Evolutionary conservation across 345 rosid genomes (phyloP), one percentile per base, ranked within the genome.

Genomic region (Garcia nutans): DNA sequence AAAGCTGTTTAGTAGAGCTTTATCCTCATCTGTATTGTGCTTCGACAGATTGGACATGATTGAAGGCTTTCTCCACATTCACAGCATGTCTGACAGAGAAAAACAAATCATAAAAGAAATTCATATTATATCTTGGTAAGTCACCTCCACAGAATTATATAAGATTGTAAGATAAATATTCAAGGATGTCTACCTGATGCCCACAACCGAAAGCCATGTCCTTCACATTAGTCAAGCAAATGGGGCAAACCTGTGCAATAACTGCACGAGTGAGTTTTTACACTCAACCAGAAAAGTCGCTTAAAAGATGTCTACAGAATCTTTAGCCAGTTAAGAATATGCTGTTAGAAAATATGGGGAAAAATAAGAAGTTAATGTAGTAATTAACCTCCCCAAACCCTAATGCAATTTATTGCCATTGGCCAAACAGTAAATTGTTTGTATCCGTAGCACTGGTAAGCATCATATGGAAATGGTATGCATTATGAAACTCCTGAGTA

Each of bases 201-300:
- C 99, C 99, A 22, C 99, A 95, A 58, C 98, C 98, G 65, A 95
- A 95, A 60, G 99, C 99, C 99, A 95, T 91, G 84, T 93, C 84
- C 76, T 89, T 95, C 6, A 78, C 68, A 76, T 91, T 86, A 74
- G 80, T 85, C 22, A 93, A 85, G 86, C 99, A 95, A 79, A 95
- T 89, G 58, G 96, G 89, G 75, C 99, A 95, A 69, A 91, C 79
- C 99, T 95, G 94, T 59, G 74, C 19, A 60, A 52, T 42, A 44
- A 55, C 57, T 76, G 67, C 59, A 41, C 9, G 26, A 64, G 19
- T 44, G 20, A 71, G 81, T 59, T 63, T 5, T 68, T 52, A 68
- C 23, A 58, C 44, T 72, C 50, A 73, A 66, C n/a, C 65, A 49
- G 56, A 28, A 8, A 28, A 62, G 15, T 60, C 0, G 16, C n/a